Base-by-base conservation (phyloP, 495 filamentous ascomycete species). In the Copromyces sp. region DNA sequence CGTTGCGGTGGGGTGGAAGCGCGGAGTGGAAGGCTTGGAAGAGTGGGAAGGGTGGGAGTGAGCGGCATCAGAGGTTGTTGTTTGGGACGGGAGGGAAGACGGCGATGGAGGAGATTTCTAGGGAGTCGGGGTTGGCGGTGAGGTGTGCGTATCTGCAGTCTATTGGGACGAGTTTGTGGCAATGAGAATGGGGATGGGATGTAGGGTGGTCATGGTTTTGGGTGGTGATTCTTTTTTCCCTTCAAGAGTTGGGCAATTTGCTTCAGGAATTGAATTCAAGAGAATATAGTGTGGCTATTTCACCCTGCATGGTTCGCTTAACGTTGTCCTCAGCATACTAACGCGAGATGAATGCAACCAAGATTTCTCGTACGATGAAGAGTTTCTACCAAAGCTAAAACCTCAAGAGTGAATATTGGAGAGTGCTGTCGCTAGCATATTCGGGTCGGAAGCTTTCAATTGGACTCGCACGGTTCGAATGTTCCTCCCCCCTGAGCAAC, bases 41-140 rank as follows among this genome's bases (percentile, higher is more conserved):
- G n/a, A 68, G 75, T 44, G 74, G 75, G 1, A 29, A 65, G 17
- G 2, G 12, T 0, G 32, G 29, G 29, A 37, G 6, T 65, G 53
- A 12, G 14, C 80, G 75, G 32, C 81, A 82, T 72, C 75, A 79
- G 70, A 82, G 89, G 17, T 73, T 91, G 20, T 82, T 86, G 71
- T 87, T 91, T 69, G 74, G 82, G 68, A 90, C 87, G 32, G 85
- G 86, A 6, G 80, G 85, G 16, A 88, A 81, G n/a, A 83, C 81
- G 39, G 70, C 40, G 8, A 91, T 90, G 87, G 89, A 92, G 79
- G 14, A 16, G 53, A 65, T 65, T 65, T 79, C 69, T 4, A 87
- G 89, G 32, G 81, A 83, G 12, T 24, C 65, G 9, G 81, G 78
- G 29, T 85, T 89, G 76, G 75, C 73, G 74, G 75, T 72, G 35